Evolutionary conservation across 164 flowering plant species (phyloP), one percentile per base, ranked within the genome.

Genomic region (Dillenia turbinata): DNA sequence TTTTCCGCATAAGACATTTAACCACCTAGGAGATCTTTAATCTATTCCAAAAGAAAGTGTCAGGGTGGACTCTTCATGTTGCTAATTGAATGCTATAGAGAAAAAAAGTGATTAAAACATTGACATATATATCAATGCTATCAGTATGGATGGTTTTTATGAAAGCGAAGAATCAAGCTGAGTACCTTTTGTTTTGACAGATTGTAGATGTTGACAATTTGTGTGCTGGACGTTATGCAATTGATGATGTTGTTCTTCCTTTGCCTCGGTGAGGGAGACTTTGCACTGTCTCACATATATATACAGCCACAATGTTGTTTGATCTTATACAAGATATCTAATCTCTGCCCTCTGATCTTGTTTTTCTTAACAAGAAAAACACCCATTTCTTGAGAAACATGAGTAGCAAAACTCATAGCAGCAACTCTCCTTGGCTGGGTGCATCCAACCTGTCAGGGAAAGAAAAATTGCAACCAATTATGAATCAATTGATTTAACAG

Each of bases 341-440:
- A 33, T 46, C 47, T 52, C 63, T 48, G n/a, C 15, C 16, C 69
- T 61, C 48, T 49, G 1, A 50, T 17, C 17, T 40, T 51, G 44
- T 58, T 62, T 5, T 62, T 67, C 57, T 49, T 77, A 33, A 61
- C 87, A 94, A n/a, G n/a, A n/a, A n/a, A n/a, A n/a, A n/a, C 97
- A 52, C 97, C 99, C 96, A 95, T 83, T 75, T 94, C 99, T 66
- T 94, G 93, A 67, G 99, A 83, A 70, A 94, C 99, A 57, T 97
- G 85, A 58, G 96, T 95, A 78, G 99, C 86, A 69, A 94, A 95
- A 75, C 99, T 94, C 99, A 94, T 91, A 22, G 99, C 99, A 67
- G 96, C 99, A 72, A 94, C 97, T 60, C 99, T 81, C 3, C 99
- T 87, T 33, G 97, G 99, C 73, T 94, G 99, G 56, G 96, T 94